Percentiles rank a stretch among this genome's conserved stretches.
Conservation (phyloP, 768 basidiomycete species). For the Kwoniella sp. region DNA sequence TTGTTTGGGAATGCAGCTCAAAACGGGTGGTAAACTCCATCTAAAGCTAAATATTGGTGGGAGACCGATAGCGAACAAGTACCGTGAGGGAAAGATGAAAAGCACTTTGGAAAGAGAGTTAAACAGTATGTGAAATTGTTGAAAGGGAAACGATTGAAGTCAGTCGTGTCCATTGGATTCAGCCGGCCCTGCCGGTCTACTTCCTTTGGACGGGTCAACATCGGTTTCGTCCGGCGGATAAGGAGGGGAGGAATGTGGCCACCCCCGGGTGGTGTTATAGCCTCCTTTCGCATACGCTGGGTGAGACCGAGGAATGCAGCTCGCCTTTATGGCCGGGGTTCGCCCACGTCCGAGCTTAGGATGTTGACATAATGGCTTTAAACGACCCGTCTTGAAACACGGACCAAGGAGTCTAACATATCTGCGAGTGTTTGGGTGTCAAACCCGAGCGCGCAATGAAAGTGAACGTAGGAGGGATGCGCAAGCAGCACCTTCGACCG, state of each 20-base stretch:
- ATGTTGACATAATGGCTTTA: slow-evolving; percentile 74
- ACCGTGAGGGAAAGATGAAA: slow-evolving; percentile 78
- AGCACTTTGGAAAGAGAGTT: slow-evolving; percentile 76
- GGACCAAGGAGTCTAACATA: slow-evolving; percentile 83
- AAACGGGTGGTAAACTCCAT: slow-evolving; percentile 78
- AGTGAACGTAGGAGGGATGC: slow-evolving; percentile 62
- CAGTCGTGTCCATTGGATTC: slow-evolving; percentile 61
- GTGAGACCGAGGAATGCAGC: slow-evolving; percentile 64
- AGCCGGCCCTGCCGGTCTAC: slow-evolving; percentile 59
- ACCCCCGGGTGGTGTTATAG: slow-evolving; percentile 64
- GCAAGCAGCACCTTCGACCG: slow-evolving; percentile 69
- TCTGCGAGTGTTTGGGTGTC: slow-evolving; percentile 72
- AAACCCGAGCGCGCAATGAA: slow-evolving; percentile 68
- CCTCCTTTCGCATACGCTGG: slow-evolving; percentile 57
- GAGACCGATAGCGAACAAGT: slow-evolving; percentile 80
- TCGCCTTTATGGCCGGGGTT: slow-evolving; percentile 58
- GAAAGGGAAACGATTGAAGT: slow-evolving; percentile 73
- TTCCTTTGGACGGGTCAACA: slow-evolving; percentile 63
- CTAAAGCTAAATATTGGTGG: slow-evolving; percentile 78
- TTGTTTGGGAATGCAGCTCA: slow-evolving; percentile 82
- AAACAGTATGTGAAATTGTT: slow-evolving; percentile 77
- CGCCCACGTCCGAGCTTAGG: slow-evolving; percentile 61
- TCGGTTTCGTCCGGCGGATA: slow-evolving; percentile 63
- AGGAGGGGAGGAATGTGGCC: slow-evolving; percentile 62
- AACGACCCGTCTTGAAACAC: slow-evolving; percentile 78